These are phyloP conservation scores for Starmerella stellata DNA, from an alignment of 805 yeast genomes.

Conservation along the genomic window DNA sequence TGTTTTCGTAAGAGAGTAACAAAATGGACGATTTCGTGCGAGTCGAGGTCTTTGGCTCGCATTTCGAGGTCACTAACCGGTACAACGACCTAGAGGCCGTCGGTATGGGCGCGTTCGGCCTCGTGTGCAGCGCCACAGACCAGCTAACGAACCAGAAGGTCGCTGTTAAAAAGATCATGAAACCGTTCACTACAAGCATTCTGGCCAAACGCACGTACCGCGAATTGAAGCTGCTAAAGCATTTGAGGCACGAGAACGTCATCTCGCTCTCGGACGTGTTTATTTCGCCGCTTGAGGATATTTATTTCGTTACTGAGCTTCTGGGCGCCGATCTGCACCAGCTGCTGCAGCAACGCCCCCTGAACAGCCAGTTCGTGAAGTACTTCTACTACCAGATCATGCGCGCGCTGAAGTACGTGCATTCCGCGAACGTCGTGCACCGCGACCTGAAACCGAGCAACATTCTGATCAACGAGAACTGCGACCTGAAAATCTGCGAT, in stretches of 20 bases:
- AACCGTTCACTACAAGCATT: slow-evolving; percentile 87
- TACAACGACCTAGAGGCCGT: slow-evolving; percentile 90
- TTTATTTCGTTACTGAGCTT: slow-evolving; percentile 84
- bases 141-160: slow-evolving; percentile 79
- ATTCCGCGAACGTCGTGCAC: slow-evolving; percentile 82
- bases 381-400: slow-evolving; percentile 85
- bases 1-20: no score
- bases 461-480: slow-evolving; percentile 70
- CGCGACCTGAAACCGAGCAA: slow-evolving; percentile 71
- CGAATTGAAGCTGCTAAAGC: slow-evolving; percentile 83
- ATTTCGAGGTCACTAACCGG: slow-evolving; percentile 19
- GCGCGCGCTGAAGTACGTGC: slow-evolving; percentile 76
- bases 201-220: slow-evolving; percentile 92
- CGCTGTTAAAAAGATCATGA: slow-evolving; percentile 95
- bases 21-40: slow-evolving; percentile 19
- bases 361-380: slow-evolving; percentile 91
- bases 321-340: slow-evolving; percentile 95
- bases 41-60: slow-evolving; percentile 17
- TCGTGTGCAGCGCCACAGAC: slow-evolving; percentile 92
- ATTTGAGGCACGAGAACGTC: slow-evolving; percentile 82
- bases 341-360: slow-evolving; percentile 74
- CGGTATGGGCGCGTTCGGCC: slow-evolving; percentile 99
- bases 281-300: slow-evolving; percentile 85
- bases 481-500: slow-evolving; percentile 81
- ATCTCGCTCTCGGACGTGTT: slow-evolving; percentile 87